Base-by-base conservation (phyloP, 78 protist genomes). In the Emiliania huxleyi region DNA sequence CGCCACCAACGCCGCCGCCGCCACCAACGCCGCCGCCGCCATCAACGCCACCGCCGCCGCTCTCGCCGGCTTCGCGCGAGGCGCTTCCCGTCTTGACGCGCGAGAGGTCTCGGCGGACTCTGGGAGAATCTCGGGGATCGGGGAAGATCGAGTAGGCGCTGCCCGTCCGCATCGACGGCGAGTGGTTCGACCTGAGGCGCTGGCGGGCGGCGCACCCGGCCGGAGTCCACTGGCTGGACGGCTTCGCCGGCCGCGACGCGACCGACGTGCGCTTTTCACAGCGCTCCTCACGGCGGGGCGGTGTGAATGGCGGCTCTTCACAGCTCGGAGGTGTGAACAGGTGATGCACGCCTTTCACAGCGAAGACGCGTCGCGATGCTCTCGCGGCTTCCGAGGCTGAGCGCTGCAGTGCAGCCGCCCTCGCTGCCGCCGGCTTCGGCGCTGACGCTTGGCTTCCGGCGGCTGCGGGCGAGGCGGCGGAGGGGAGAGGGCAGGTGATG, bases 121-220 rank as follows among this genome's bases (percentile, higher is more conserved):
- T n/a, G n/a, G n/a, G n/a, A n/a, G n/a, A n/a, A n/a, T n/a, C n/a
- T n/a, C n/a, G n/a, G n/a, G n/a, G n/a, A n/a, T n/a, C n/a, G n/a
- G n/a, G n/a, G n/a, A n/a, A n/a, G n/a, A n/a, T n/a, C n/a, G n/a
- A n/a, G n/a, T n/a, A n/a, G n/a, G n/a, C n/a, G 77, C 77, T 69
- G 77, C 77, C 18, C 89, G 46, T 83, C 5, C 89, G 89, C 29
- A 19, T 83, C 69, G 89, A 83, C 46, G 89, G 37, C 55, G 21
- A 8, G 21, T 42, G 46, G 89, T 18, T 18, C 55, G 89, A 83
- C 55, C 37, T 40, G 25, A 83, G 56, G 40, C 29, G 12, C 21
- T 83, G 89, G 89, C 89, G 89, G 26, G 89, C 49, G 33, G 42
- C 89, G 0, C 89, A 83, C 5, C 89, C 89, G 1, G 89, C 49